These are phyloP conservation scores for Polyporus arcularius DNA, from an alignment of 768 basidiomycete genomes.

Conservation along the genomic window DNA sequence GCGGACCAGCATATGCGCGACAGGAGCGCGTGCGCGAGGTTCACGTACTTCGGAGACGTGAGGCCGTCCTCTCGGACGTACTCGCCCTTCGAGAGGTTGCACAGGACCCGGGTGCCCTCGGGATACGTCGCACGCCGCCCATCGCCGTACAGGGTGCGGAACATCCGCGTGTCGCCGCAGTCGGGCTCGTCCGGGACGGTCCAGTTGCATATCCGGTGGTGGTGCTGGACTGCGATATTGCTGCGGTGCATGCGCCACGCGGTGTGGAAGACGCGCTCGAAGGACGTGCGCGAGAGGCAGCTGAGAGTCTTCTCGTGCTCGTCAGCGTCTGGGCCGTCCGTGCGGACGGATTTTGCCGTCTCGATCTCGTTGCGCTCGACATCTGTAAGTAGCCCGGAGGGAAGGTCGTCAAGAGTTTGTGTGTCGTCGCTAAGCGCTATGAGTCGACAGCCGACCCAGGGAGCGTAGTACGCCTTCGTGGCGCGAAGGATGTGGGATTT, in stretches of 20 bases:
- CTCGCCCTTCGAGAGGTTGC: slow-evolving; percentile 6
- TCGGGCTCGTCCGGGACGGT: background rate
- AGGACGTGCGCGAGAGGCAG: background rate
- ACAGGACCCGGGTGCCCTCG: slow-evolving; percentile 1
- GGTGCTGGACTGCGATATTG: background rate
- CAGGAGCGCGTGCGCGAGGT: slow-evolving; percentile 5
- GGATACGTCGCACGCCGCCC: background rate
- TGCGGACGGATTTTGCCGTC: background rate
- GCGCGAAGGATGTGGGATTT: background rate
- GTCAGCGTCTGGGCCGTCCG: background rate
- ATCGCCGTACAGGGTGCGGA: slow-evolving; percentile 1
- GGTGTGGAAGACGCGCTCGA: background rate
- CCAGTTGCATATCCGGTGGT: background rate
- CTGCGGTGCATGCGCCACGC: background rate
- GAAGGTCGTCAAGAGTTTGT: background rate
- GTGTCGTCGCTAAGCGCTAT: background rate
- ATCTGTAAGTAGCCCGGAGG: slow-evolving; percentile 1
- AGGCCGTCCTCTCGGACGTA: slow-evolving; percentile 4
- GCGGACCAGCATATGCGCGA: background rate
- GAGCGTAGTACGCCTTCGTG: background rate
- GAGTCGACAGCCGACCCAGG: slow-evolving; percentile 4
- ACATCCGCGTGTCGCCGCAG: background rate
- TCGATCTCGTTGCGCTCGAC: background rate
- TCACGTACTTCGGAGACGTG: background rate
- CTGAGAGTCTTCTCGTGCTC: background rate